Evolutionary conservation across 108 stramenopile species (phyloP).

Genomic region (Cyclotella baltica): DNA sequence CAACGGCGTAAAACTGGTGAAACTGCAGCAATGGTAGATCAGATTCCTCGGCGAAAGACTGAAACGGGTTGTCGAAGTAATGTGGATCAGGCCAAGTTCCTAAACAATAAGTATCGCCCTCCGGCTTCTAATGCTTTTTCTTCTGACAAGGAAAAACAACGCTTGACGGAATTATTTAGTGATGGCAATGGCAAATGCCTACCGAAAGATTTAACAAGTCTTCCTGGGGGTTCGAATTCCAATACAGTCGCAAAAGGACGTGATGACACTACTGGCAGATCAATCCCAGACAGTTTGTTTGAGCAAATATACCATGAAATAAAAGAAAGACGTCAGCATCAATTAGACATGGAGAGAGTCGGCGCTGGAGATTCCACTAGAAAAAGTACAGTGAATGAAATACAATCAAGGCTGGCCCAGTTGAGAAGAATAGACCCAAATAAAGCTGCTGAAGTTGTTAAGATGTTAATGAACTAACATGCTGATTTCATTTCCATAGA

Average conservation of each 20-base stretch:
- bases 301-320: slow-evolving; percentile 50
- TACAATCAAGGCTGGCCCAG: slow-evolving; percentile 32
- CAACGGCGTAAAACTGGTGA: neutral
- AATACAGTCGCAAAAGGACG: neutral
- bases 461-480: slow-evolving; percentile 26
- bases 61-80: slow-evolving; percentile 12
- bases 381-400: slow-evolving; percentile 32
- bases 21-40: slow-evolving; percentile 19
- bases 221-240: neutral
- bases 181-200: slow-evolving; percentile 26
- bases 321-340: slow-evolving; percentile 40
- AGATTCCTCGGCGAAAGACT: slow-evolving; percentile 40
- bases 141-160: slow-evolving; percentile 39
- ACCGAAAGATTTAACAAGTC: slow-evolving; percentile 26
- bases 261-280: neutral
- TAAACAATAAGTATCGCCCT: slow-evolving; percentile 44
- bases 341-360: slow-evolving; percentile 41
- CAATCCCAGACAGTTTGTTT: slow-evolving; percentile 17
- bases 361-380: slow-evolving; percentile 41
- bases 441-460: slow-evolving; percentile 20
- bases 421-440: slow-evolving; percentile 32
- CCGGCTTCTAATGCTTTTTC: slow-evolving; percentile 22
- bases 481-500: neutral
- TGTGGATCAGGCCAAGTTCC: slow-evolving; percentile 15
- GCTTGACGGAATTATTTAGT: slow-evolving; percentile 25